Base-by-base conservation (phyloP, 2,329 filamentous ascomycete species). In the Botrytis fragariae region DNA sequence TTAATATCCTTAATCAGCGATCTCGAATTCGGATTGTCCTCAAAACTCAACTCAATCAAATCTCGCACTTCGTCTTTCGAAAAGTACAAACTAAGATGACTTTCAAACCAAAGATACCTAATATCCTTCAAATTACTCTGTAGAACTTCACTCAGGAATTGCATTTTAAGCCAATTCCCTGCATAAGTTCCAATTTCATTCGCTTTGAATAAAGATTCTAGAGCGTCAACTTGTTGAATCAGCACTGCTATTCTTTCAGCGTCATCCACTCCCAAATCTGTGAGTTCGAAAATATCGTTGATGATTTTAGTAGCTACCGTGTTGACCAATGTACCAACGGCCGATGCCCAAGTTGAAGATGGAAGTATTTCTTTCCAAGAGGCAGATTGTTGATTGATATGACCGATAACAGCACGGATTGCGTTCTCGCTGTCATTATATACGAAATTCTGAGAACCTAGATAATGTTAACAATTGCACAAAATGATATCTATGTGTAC, bases 121-220 rank as follows among this genome's bases (percentile, higher is more conserved):
- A 92, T 87, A 75, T 91, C 90, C 75, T 87, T 87, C 71, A 91
- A 83, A 78, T 91, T 91, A 77, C 89, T 90, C 82, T 92, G 89
- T 76, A 92, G 83, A 42, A 91, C 86, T 80, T 91, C 87, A 75
- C 87, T 87, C 29, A 92, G 83, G 77, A 88, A 91, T 81, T 91
- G 89, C 74, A 92, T 84, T 67, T 89, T 85, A 73, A 91, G 83
- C 90, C 90, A 92, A 67, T 85, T 86, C 4, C 85, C 83, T 6
- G 88, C 88, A 75, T 90, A 91, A 78, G 91, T 88, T 4, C 87
- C 84, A 48, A 89, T 91, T 6, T 84, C 81, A 6, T 89, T 87
- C 1, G 88, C 29, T 57, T 67, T 80, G 77, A 91, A 92, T 22
- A 91, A 79, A 71, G 88, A 86, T 75, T 91, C 89, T 0, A 91